Conservation (phyloP, 2,329 filamentous ascomycete species). For the Gremmenia infestans region DNA sequence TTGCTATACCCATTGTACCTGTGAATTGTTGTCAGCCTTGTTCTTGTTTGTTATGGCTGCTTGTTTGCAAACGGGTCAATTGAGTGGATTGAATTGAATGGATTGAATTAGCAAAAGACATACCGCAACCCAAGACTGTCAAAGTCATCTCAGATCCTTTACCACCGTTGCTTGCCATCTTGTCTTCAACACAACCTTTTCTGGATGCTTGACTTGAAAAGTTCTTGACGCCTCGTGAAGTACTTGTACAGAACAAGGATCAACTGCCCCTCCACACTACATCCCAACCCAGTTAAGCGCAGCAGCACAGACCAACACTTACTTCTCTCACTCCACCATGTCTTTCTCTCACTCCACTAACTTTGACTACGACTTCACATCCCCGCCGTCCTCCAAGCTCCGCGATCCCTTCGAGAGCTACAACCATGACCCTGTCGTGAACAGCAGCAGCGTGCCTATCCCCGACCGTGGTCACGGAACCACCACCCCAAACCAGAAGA, state of each 20-base stretch:
- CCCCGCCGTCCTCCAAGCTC: background rate
- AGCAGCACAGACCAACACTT: no score
- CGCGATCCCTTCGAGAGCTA: background rate
- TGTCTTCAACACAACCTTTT: background rate
- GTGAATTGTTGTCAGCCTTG: constrained; percentile 1
- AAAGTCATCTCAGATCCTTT: constrained; percentile 54
- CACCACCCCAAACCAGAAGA: background rate
- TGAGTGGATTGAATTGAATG: background rate
- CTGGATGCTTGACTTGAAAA: no score
- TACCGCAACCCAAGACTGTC: constrained; percentile 78
- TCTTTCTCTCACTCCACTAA: background rate
- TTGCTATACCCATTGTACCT: constrained; percentile 84
- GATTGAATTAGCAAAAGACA: constrained; percentile 29
- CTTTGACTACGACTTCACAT: background rate
- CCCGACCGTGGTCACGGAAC: constrained; percentile 2
- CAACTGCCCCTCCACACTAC: no score
- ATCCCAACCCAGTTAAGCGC: no score
- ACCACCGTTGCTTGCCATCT: constrained; percentile 10
- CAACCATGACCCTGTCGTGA: background rate
- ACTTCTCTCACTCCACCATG: background rate
- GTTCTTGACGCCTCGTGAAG: no score
- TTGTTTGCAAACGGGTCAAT: background rate
- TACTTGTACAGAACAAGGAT: no score
- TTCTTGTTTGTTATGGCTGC: background rate
- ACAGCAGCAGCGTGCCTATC: constrained; percentile 6